Evolutionary conservation across 2,329 filamentous ascomycete genomes (phyloP).

Genomic region (Aspergillus viridinutans): DNA sequence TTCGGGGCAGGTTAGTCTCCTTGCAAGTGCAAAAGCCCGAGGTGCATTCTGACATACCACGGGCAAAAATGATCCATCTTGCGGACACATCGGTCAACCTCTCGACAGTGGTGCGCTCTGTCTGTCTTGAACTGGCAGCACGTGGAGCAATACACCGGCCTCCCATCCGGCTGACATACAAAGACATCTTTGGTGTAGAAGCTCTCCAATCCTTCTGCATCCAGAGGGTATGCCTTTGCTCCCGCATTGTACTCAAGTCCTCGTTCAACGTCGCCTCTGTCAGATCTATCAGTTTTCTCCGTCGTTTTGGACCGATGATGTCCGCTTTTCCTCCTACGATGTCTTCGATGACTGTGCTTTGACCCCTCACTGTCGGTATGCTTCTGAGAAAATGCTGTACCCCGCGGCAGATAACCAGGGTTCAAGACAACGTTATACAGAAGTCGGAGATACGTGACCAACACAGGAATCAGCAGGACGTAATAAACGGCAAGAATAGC

Average conservation of each 20-base stretch:
- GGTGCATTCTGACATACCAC: constrained; percentile 46
- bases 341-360: constrained; percentile 14
- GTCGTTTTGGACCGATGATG: constrained; percentile 18
- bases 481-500: constrained; percentile 70
- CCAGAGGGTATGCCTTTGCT: constrained; percentile 38
- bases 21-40: background rate
- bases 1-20: constrained; percentile 23
- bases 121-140: constrained; percentile 89
- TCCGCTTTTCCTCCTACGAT: constrained; percentile 21
- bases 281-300: constrained; percentile 19
- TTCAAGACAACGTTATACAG: constrained; percentile 63
- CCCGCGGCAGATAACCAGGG: constrained; percentile 69
- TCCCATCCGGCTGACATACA: constrained; percentile 74
- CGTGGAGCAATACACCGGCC: constrained; percentile 79
- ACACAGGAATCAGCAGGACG: constrained; percentile 63
- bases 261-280: constrained; percentile 24
- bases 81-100: constrained; percentile 72
- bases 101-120: constrained; percentile 78
- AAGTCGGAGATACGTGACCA: constrained; percentile 67
- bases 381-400: constrained; percentile 38
- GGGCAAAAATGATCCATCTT: constrained; percentile 98
- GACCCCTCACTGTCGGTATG: constrained; percentile 17
- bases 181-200: constrained; percentile 84
- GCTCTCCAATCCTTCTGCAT: constrained; percentile 64
- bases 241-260: constrained; percentile 21